Base-by-base conservation (phyloP, 1,284 basidiomycete species). In the Hymenochaete sp. region DNA sequence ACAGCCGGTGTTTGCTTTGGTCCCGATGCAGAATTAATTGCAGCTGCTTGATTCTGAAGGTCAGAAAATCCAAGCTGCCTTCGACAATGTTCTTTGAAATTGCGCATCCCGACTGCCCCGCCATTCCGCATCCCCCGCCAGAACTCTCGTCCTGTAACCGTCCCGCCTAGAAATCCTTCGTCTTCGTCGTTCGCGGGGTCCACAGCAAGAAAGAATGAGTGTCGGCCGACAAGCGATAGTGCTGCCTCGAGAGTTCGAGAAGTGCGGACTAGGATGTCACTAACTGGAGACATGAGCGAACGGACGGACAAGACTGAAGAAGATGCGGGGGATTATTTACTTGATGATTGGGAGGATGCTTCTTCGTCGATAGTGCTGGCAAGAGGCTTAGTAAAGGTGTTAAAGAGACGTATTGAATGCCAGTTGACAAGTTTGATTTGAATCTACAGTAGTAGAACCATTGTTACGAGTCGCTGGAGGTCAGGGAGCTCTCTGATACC, bases 141-240 rank as follows among this genome's bases (percentile, higher is more conserved):
- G 53, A 77, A 82, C 45, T 80, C 76, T 36, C 78, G 68, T 3
- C 78, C 79, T 5, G 62, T 53, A 1, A 71, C 37, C 2, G 77
- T 73, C 2, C 79, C 79, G 6, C 79, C 79, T 3, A 82, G 64
- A 59, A 81, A 82, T 0, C 75, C 75, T 32, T 62, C 59, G 55
- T 76, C 71, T 1, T 58, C 48, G 10, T 62, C 53, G 51, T 73
- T 65, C 19, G 55, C 53, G 1, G 76, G 74, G 53, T 79, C 70
- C 29, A 81, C 70, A 1, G 75, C 73, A 3, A 82, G 67, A 39
- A 81, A 53, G 54, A 81, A 77, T 0, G 78, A 76, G 38, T 82
- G 75, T 7, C 75, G 59, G 1, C 74, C 74, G 10, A 70, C 64
- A 9, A 69, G 60, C 4, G 59, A 59, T 24, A 65, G 62, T 2